Evolutionary conservation across 495 filamentous ascomycete genomes (phyloP).

Genomic region (Penicillium robsamsonii): DNA sequence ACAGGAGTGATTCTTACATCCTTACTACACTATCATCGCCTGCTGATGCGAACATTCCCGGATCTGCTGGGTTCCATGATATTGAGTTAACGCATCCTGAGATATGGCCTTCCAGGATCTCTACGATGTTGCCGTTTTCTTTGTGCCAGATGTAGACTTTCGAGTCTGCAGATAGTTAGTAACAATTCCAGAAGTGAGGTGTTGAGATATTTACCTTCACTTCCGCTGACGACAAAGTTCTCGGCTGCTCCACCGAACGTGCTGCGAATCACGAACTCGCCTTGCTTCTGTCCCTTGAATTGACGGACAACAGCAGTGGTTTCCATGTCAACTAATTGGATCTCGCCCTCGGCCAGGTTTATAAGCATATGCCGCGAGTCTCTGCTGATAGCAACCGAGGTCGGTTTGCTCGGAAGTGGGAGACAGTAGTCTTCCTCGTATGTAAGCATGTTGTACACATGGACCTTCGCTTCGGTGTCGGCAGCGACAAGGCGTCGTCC

Average conservation of each 20-base stretch:
- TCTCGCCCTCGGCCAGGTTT: slow-evolving; percentile 70
- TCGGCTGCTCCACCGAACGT: slow-evolving; percentile 86
- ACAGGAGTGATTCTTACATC: slow-evolving; percentile 58
- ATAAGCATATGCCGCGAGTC: slow-evolving; percentile 81
- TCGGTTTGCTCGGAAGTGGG: slow-evolving; percentile 62
- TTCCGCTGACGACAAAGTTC: slow-evolving; percentile 86
- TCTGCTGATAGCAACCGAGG: slow-evolving; percentile 74
- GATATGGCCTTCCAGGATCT: slow-evolving; percentile 70
- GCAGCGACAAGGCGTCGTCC: slow-evolving; percentile 76
- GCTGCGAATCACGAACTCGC: slow-evolving; percentile 72
- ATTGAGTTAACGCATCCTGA: slow-evolving; percentile 84
- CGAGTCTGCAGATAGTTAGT: slow-evolving; percentile 57
- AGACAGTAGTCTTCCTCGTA: slow-evolving; percentile 72
- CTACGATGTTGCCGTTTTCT: slow-evolving; percentile 69
- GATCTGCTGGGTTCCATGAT: slow-evolving; percentile 81
- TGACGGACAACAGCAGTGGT: slow-evolving; percentile 67
- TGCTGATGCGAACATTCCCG: slow-evolving; percentile 84
- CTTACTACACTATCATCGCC: slow-evolving; percentile 84
- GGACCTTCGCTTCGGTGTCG: slow-evolving; percentile 63
- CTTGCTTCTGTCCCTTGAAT: slow-evolving; percentile 72
- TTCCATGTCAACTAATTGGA: slow-evolving; percentile 73
- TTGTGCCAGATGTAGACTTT: slow-evolving; percentile 88
- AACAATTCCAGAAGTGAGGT: neutral
- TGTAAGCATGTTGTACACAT: slow-evolving; percentile 78
- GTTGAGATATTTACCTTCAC: slow-evolving; percentile 64